Evolutionary conservation across 768 basidiomycete species (phyloP).

Genomic region (Artomyces pyxidatus): DNA sequence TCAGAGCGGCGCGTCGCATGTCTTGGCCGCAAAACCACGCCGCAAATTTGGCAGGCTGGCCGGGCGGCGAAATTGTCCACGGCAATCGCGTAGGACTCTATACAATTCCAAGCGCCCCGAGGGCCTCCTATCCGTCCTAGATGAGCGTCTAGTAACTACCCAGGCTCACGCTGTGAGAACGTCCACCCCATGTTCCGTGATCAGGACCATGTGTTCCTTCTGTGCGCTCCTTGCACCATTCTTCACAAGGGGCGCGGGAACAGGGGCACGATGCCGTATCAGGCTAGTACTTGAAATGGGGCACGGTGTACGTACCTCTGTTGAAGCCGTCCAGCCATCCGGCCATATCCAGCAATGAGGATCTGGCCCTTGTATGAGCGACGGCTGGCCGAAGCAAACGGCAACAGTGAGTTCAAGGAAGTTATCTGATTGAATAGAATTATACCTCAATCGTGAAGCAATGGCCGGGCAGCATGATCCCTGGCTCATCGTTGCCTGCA

Average conservation of each 20-base stretch:
- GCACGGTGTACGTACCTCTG: slow-evolving; percentile 73
- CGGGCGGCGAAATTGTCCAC: too few relatives aligned
- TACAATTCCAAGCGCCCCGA: too few relatives aligned
- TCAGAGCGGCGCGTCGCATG: too few relatives aligned
- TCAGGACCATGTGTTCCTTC: slow-evolving; percentile 83
- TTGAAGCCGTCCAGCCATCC: slow-evolving; percentile 92
- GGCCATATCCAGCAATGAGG: slow-evolving; percentile 72
- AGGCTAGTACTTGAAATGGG: background rate
- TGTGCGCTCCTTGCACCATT: slow-evolving; percentile 79
- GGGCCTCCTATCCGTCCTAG: too few relatives aligned
- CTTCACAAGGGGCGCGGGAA: slow-evolving; percentile 27
- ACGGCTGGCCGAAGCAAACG: too few relatives aligned
- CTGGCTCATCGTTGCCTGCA: slow-evolving; percentile 76
- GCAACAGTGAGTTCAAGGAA: too few relatives aligned
- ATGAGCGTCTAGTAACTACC: too few relatives aligned
- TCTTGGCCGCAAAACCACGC: too few relatives aligned
- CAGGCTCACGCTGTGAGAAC: slow-evolving; percentile 57
- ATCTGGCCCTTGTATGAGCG: slow-evolving; percentile 66
- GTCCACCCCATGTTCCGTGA: slow-evolving; percentile 72
- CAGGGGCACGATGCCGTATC: background rate
- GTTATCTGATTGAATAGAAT: too few relatives aligned
- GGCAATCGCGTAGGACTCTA: too few relatives aligned
- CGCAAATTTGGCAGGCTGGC: too few relatives aligned
- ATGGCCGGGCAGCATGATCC: slow-evolving; percentile 74
- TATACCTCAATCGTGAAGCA: slow-evolving; percentile 88